Evolutionary conservation across 2,329 filamentous ascomycete genomes (phyloP).

Genomic region (Aspergillus sp.): DNA sequence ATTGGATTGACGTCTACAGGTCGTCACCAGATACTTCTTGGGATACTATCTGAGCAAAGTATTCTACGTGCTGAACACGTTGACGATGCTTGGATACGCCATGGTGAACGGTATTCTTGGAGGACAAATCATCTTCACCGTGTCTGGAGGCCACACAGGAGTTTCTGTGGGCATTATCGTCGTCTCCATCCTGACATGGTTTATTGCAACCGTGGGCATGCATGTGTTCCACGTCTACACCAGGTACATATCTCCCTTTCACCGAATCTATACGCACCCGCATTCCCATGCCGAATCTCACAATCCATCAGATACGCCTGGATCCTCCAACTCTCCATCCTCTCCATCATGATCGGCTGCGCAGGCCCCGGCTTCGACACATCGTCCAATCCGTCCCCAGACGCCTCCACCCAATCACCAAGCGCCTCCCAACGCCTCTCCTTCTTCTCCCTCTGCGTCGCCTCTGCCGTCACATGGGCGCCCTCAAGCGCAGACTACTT

Average conservation of each 20-base stretch:
- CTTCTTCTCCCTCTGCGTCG: conserved; percentile 34
- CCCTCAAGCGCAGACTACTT: conserved; percentile 40
- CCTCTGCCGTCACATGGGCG: conserved; percentile 31
- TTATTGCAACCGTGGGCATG: conserved; percentile 37
- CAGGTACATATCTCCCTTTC: conserved; percentile 15
- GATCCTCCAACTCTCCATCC: conserved; percentile 14
- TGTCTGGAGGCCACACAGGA: conserved; percentile 32
- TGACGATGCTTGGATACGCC: conserved; percentile 40
- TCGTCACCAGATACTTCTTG: conserved; percentile 38
- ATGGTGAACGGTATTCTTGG: conserved; percentile 41
- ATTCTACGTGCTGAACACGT: conserved; percentile 36
- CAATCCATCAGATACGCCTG: conserved; percentile 18
- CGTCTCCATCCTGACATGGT: conserved; percentile 30
- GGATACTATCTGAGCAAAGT: conserved; percentile 40
- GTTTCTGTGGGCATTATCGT: conserved; percentile 36
- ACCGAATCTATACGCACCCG: neutral
- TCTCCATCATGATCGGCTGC: conserved; percentile 39
- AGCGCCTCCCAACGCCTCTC: conserved; percentile 30
- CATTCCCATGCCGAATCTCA: neutral
- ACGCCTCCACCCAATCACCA: conserved; percentile 16
- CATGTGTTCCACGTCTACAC: conserved; percentile 41
- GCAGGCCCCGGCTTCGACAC: conserved; percentile 35
- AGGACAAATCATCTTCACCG: conserved; percentile 39
- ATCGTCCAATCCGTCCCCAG: conserved; percentile 18
- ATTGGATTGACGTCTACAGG: conserved; percentile 18